Base-by-base conservation (phyloP, 1,284 basidiomycete genomes). In the Cutaneotrichosporon arboriforme region DNA sequence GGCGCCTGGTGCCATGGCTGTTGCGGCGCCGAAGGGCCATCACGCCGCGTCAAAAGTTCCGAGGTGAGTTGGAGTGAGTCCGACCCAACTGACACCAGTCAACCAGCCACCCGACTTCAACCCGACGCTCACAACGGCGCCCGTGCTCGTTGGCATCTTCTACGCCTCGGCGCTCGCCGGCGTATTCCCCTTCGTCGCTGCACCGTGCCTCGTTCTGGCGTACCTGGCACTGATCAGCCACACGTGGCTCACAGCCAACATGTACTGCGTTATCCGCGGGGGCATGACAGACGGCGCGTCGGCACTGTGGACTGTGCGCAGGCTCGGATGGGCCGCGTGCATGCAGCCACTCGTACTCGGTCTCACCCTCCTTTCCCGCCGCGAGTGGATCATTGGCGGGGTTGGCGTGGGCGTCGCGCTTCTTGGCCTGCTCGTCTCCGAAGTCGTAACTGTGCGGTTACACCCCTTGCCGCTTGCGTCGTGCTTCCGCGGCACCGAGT, bases 41-140 rank as follows among this genome's bases (percentile, higher is more conserved):
- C 23, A 90, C 87, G 9, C 87, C 88, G 36, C 78, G 88, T 23
- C 84, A 88, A 68, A 77, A 80, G n/a, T 89, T 88, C 75, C 75
- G 86, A 76, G 82, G 87, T 87, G 63, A 59, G 81, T 71, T 35
- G n/a, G n/a, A n/a, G 31, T 14, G 3, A 9, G 20, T 14, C 4
- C 2, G 26, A 41, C n/a, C 7, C 9, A 10, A n/a, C 46, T 51
- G 18, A 59, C 52, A 13, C 21, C 59, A 88, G 87, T 84, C 59
- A 77, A 84, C 57, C 86, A 84, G 65, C 87, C 87, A n/a, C 77
- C 80, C 53, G 78, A 81, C 21, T 87, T 85, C 65, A 81, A 85
- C 58, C 83, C 85, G 13, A 78, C 83, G 1, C 83, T 81, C 63
- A 81, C 84, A 10, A 80, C 81, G 17, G 81, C 81, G 34, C 81